phyloP scores from a whole-genome alignment of 192 early-diverging fungal species.

The Backusella psychrophila region DNA sequence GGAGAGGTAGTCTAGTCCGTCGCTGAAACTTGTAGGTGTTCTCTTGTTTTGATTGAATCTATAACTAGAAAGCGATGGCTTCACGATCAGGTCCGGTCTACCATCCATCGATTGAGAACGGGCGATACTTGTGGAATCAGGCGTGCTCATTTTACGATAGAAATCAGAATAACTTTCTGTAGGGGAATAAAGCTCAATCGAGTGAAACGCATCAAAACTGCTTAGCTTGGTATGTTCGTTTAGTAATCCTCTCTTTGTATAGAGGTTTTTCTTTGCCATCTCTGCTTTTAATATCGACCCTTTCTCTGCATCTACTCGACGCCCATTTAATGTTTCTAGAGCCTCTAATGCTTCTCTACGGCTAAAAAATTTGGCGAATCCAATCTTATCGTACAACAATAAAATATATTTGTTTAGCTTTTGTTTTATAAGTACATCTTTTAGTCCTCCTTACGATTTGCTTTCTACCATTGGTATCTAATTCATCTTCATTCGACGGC shows the following conservation, averaged over 20 bases:
- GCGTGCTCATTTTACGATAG: neutral
- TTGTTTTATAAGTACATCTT: conserved; percentile 62
- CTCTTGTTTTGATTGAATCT: neutral
- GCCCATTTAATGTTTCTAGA: conserved; percentile 82
- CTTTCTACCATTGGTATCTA: conserved; percentile 44
- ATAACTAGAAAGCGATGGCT: neutral
- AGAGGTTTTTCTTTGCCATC: conserved; percentile 99
- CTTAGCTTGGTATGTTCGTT: conserved; percentile 12
- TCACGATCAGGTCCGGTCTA: neutral
- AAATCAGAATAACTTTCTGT: neutral
- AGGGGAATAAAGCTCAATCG: neutral
- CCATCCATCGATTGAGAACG: neutral
- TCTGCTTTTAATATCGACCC: conserved; percentile 88
- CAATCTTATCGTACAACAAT: conserved; percentile 66
- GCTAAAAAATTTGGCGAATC: conserved; percentile 97
- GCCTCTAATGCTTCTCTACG: conserved; percentile 89
- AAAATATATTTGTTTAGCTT: neutral
- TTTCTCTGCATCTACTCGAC: conserved; percentile 85
- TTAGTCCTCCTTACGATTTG: conserved; percentile 60
- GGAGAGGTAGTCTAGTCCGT: conserved; percentile 12
- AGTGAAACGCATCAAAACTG: neutral
- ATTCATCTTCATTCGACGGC: conserved; percentile 63
- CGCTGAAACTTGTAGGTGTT: neutral
- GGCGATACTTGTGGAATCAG: neutral
- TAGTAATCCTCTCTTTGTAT: conserved; percentile 74